Base-by-base conservation (phyloP, 768 basidiomycete genomes). In the Trametes maxima region DNA sequence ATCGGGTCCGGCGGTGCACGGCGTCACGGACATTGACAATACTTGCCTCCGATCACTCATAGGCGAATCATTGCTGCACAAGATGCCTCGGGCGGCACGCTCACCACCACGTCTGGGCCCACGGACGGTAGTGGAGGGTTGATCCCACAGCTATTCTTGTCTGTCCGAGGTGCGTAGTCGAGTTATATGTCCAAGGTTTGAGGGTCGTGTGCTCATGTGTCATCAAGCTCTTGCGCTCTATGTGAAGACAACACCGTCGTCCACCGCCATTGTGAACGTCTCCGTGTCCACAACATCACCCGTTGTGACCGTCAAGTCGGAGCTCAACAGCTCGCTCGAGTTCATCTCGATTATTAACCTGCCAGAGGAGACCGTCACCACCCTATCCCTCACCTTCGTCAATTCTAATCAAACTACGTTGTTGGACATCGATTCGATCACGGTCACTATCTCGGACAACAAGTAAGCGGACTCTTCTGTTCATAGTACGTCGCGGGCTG, bases 111-210 rank as follows among this genome's bases (percentile, higher is more conserved):
- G 21, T 59, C 54, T 22, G 67, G 67, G 24, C 59, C 67, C 13
- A 68, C 56, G 5, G 35, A 56, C 46, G 53, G 50, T 11, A 62
- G 62, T 22, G 64, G 62, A 16, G 62, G 59, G 21, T 33, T 68
- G 25, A 61, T 68, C 24, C 67, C 67, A 16, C 67, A 65, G 52
- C 46, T 68, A 4, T 68, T 64, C 46, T 54, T 68, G 21, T 57
- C 62, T 16, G 62, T 68, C 44, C 37, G 54, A 56, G 67, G 67
- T 59, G 42, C 19, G 66, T 28, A 12, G n/a, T 43, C 40, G 16
- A 16, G n/a, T 14, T 40, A 8, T 3, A 33, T 33, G 28, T 33
- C 42, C 8, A 16, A 33, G 22, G 21, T 16, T n/a, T 48, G 35
- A 7, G 37, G 16, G 7, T 39, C 42, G 24, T 37, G 24, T 55